Evolutionary conservation across 2,329 filamentous ascomycete genomes (phyloP).

Genomic region (Nannizzia gypsea): DNA sequence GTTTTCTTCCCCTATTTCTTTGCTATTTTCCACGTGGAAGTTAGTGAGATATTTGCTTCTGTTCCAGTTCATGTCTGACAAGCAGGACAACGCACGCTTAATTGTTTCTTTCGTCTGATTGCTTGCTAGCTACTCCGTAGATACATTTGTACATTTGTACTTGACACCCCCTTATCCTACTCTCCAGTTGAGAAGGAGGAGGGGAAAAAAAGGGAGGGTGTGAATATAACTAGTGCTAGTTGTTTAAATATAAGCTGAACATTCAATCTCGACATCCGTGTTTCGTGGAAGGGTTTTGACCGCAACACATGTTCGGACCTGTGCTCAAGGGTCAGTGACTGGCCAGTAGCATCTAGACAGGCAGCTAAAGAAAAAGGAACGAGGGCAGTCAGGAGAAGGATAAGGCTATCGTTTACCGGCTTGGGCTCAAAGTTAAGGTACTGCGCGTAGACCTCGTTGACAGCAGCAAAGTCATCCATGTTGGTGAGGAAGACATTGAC

Average conservation of each 20-base stretch:
- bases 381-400: too few relatives aligned
- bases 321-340: neutral
- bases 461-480: conserved; percentile 57
- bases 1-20: neutral
- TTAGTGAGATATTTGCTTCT: neutral
- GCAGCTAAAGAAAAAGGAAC: too few relatives aligned
- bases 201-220: neutral
- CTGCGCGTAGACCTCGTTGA: conserved; percentile 77
- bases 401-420: conserved; percentile 1
- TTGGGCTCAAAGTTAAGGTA: conserved; percentile 24
- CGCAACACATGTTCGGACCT: conserved; percentile 12
- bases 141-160: neutral
- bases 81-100: conserved; percentile 4
- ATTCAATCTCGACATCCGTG: conserved; percentile 13
- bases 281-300: conserved; percentile 11
- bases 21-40: neutral
- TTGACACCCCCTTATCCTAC: neutral
- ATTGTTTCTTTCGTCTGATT: neutral
- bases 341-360: too few relatives aligned
- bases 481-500: conserved; percentile 55
- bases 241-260: conserved; percentile 8
- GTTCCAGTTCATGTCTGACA: neutral
- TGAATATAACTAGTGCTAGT: neutral
- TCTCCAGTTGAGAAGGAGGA: neutral
- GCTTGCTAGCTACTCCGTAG: neutral